Evolutionary conservation across 768 basidiomycete species (phyloP), one percentile per base, ranked within the genome.

Genomic region (Tricholoma sp.): DNA sequence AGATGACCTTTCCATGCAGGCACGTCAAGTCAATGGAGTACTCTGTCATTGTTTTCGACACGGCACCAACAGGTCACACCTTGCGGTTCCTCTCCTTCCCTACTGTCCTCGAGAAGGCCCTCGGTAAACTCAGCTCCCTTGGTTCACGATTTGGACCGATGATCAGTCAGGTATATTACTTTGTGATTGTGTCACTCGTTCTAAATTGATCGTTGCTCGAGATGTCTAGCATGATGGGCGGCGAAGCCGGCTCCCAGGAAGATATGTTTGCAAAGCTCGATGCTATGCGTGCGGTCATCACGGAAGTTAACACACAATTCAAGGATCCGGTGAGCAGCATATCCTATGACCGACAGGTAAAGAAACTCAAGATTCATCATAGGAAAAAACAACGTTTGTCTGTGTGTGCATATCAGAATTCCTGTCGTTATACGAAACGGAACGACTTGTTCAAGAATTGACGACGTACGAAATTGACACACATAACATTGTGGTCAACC

Each of bases 21-120:
- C 96, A 99, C 71, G 97, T 99, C 72, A 98, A 99, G 74, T 98
- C 96, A 17, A 98, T 99, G 95, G 87, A 98, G 73, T 99, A 95
- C 79, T 96, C 94, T n/a, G 95, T 97, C 57, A 98, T 99, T 68
- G 95, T 99, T 34, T 99, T 99, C 68, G 97, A 99, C 68, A 99
- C 97, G 1, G 97, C 97, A 34, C 97, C 97, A 2, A 99, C 97
- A 3, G 97, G 97, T 0, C 97, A 99, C 73, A 99, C 97, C 0
- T 82, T 98, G 6, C 93, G 97, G 42, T 99, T 99, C 79, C 78
- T 99, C 41, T 97, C 94, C n/a, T 99, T 99, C 82, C 97, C 97
- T 0, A 90, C 88, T 17, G 97, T 99, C 5, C 80, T 99, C 8
- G 97, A 98, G 73, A 98, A 98, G 71, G 97, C 97, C 1, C 76